A percentile compares a stretch with the other conserved stretches of the same genome.
These are phyloP conservation scores for Solanum clarkiae DNA, from an alignment of 257 asterid species.

Conservation along the genomic window DNA sequence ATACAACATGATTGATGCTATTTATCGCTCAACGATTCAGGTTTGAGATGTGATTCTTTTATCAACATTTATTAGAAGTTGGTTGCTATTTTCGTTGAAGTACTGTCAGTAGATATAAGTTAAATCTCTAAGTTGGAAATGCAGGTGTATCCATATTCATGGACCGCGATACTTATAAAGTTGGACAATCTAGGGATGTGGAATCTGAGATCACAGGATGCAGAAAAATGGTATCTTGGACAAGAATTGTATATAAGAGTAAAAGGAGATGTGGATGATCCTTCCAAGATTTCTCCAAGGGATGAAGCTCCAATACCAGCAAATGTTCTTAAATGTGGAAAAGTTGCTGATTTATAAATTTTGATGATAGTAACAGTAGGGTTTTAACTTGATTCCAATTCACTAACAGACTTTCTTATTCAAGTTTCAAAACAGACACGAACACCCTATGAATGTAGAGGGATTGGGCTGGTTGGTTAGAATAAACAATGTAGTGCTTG, in stretches of 20 bases:
- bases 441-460: neutral
- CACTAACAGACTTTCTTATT: neutral
- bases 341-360: neutral
- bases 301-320: neutral
- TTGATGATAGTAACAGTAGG: neutral
- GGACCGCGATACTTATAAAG: conserved; percentile 14
- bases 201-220: conserved; percentile 27
- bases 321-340: neutral
- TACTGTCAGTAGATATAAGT: neutral
- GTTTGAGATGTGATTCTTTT: neutral
- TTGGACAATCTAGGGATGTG: conserved; percentile 24
- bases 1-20: conserved; percentile 23
- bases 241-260: conserved; percentile 25
- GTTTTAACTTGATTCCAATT: neutral
- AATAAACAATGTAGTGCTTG: neutral
- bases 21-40: conserved; percentile 26
- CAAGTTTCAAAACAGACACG: no score
- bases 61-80: neutral
- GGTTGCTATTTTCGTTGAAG: neutral
- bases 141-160: conserved; percentile 19
- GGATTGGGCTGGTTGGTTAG: neutral
- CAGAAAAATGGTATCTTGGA: conserved; percentile 18
- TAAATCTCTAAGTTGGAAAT: neutral
- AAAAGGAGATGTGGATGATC: neutral
- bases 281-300: neutral